phyloP scores from a whole-genome alignment of 2,329 filamentous ascomycete species.

The Cordyceps fumosorosea region DNA sequence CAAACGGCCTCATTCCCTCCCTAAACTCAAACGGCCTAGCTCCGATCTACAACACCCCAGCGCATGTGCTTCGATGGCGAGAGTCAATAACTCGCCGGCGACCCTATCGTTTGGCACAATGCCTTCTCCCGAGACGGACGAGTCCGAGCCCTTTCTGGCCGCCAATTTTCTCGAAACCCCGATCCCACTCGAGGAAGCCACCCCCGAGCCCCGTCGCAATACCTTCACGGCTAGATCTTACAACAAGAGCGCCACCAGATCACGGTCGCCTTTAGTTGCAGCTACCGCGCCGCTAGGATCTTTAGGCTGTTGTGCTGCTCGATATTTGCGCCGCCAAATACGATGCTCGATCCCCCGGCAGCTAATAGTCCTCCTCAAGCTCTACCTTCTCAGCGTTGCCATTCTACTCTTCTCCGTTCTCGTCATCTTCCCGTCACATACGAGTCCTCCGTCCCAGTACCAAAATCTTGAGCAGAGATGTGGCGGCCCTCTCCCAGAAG shows the following conservation, averaged over 20 bases:
- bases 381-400: slow-evolving; percentile 22
- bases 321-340: slow-evolving; percentile 2
- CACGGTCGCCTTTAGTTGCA: slow-evolving; percentile 3
- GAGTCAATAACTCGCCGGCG: neutral
- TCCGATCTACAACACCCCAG: neutral
- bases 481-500: slow-evolving; percentile 18
- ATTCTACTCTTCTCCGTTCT: slow-evolving; percentile 26
- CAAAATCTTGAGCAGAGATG: slow-evolving; percentile 26
- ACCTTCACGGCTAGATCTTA: neutral
- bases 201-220: neutral
- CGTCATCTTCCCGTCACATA: slow-evolving; percentile 39
- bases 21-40: neutral
- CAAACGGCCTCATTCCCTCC: neutral
- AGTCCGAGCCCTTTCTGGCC: neutral
- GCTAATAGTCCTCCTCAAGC: slow-evolving; percentile 17
- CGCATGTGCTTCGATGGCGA: neutral
- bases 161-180: neutral
- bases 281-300: neutral
- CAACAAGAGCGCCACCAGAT: slow-evolving; percentile 5
- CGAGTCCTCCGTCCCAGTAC: slow-evolving; percentile 33
- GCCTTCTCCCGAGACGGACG: neutral
- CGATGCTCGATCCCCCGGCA: neutral
- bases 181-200: neutral
- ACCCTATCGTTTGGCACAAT: neutral
- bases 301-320: slow-evolving; percentile 1